phyloP scores from a whole-genome alignment of 2,329 filamentous ascomycete species.

The Aspergillus neotritici region DNA sequence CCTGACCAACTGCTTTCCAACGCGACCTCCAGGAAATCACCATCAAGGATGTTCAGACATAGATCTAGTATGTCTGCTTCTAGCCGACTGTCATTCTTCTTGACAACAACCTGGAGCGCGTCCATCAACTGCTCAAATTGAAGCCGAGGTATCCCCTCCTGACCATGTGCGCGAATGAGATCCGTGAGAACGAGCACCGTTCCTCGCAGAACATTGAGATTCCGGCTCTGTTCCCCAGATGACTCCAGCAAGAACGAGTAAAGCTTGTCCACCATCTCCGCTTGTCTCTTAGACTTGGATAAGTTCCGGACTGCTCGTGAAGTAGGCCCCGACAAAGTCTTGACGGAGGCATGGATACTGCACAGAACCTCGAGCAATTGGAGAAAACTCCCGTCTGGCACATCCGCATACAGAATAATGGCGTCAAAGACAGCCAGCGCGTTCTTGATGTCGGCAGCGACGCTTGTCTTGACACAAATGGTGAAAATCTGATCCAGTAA shows the following conservation, averaged over 20 bases:
- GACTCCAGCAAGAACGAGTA: constrained; percentile 33
- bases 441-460: constrained; percentile 39
- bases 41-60: constrained; percentile 36
- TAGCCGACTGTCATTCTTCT: constrained; percentile 35
- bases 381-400: constrained; percentile 35
- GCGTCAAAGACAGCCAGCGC: constrained; percentile 38
- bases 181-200: constrained; percentile 39
- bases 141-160: constrained; percentile 34
- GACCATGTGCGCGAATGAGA: constrained; percentile 35
- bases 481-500: constrained; percentile 34
- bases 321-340: constrained; percentile 38
- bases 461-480: constrained; percentile 38
- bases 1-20: constrained; percentile 29
- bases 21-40: constrained; percentile 30
- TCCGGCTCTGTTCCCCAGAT: constrained; percentile 30
- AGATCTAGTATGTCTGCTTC: constrained; percentile 38
- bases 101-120: constrained; percentile 29
- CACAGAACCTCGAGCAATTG: constrained; percentile 39
- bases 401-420: constrained; percentile 37
- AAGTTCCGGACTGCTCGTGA: constrained; percentile 39
- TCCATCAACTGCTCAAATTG: constrained; percentile 34
- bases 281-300: constrained; percentile 34
- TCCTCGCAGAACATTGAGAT: constrained; percentile 37
- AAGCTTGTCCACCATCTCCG: constrained; percentile 36
- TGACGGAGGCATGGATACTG: constrained; percentile 42